A percentile compares a stretch with the other conserved stretches of the same genome.
These are phyloP conservation scores for Phaeosphaeriaceae sp. DNA, from an alignment of 2,329 filamentous ascomycete species.

Conservation along the genomic window DNA sequence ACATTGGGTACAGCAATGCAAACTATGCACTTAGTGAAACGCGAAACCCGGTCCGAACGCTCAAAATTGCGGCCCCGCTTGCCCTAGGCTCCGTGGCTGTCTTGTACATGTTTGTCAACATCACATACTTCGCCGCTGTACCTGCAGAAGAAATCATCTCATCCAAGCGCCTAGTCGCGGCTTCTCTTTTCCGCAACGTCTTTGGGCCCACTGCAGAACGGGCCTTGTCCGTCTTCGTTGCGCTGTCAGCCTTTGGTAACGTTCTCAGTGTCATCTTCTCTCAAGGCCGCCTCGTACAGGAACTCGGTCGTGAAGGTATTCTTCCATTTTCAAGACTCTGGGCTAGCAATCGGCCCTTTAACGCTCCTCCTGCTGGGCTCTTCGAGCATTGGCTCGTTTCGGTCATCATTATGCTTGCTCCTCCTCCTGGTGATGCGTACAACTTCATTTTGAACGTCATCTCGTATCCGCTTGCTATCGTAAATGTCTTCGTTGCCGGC, in stretches of 20 bases:
- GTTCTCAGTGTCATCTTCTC: constrained; percentile 72
- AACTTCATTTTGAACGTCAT: constrained; percentile 66
- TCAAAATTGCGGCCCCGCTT: constrained; percentile 69
- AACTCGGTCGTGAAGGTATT: constrained; percentile 70
- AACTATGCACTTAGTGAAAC: constrained; percentile 72
- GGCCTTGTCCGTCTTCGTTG: constrained; percentile 69
- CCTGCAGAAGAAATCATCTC: constrained; percentile 61
- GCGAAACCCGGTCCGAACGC: constrained; percentile 67
- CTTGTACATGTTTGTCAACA: constrained; percentile 71
- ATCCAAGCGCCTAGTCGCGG: constrained; percentile 62
- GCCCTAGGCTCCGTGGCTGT: constrained; percentile 65
- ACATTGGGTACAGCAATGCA: constrained; percentile 71
- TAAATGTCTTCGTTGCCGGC: constrained; percentile 60
- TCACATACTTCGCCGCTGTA: constrained; percentile 70
- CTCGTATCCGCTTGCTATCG: constrained; percentile 67
- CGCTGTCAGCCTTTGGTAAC: constrained; percentile 71
- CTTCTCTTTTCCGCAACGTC: constrained; percentile 64
- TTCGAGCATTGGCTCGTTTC: constrained; percentile 70
- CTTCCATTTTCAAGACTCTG: constrained; percentile 68
- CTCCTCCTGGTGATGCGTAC: constrained; percentile 71
- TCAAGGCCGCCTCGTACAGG: constrained; percentile 69
- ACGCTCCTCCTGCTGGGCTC: constrained; percentile 66
- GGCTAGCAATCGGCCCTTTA: constrained; percentile 69
- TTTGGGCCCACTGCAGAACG: constrained; percentile 61
- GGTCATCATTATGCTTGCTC: constrained; percentile 69